Conservation (phyloP, 352 stramenopile species). For the Blastocystis hominis region DNA sequence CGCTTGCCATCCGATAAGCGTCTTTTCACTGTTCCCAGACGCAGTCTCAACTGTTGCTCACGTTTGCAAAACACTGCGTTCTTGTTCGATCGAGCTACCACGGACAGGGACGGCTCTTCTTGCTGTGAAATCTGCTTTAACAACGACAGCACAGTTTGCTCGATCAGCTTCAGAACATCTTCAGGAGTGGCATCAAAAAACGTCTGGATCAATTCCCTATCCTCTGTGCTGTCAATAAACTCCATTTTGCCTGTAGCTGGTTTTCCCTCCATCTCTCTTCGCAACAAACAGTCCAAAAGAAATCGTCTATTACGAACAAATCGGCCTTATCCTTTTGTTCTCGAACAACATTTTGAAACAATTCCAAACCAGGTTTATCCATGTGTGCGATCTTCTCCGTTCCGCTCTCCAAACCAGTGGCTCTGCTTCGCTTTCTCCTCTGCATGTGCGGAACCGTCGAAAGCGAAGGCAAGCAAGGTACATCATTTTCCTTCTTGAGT, state of each 20-base stretch:
- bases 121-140: background rate
- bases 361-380: background rate
- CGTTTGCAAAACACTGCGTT: conserved; percentile 32
- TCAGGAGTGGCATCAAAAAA: background rate
- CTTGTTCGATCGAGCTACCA: background rate
- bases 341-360: background rate
- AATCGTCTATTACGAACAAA: conserved; percentile 27
- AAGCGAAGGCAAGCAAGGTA: background rate
- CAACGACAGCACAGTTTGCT: background rate
- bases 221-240: background rate
- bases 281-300: conserved; percentile 41
- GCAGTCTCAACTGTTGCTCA: background rate
- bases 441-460: background rate
- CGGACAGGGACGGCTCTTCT: background rate
- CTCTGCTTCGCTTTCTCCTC: background rate
- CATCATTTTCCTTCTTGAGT: background rate
- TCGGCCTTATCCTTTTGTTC: background rate
- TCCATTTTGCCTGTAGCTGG: background rate
- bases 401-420: background rate
- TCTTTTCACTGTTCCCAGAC: background rate
- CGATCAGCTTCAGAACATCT: background rate
- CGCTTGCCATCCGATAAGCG: conserved; percentile 24
- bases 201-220: background rate
- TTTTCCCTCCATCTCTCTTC: background rate
- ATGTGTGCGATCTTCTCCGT: background rate